These are phyloP conservation scores for Pyronema omphalodes DNA, from an alignment of 495 filamentous ascomycete genomes.

Conservation along the genomic window DNA sequence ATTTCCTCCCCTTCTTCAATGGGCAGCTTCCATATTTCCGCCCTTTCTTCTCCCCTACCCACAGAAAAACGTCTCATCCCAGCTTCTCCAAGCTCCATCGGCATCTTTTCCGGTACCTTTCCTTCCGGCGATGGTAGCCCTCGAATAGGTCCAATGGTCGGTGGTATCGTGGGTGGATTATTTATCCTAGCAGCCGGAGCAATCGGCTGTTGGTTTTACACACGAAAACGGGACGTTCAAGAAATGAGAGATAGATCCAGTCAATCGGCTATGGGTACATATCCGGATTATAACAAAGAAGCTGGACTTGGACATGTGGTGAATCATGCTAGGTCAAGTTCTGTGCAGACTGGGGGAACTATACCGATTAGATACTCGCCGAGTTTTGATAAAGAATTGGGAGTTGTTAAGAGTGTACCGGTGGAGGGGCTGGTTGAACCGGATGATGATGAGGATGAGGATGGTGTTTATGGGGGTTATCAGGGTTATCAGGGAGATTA, in stretches of 20 bases:
- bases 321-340: neutral
- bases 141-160: conserved; percentile 16
- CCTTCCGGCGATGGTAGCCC: neutral
- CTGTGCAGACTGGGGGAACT: conserved; percentile 9
- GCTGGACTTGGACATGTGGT: conserved; percentile 1
- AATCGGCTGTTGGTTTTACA: neutral
- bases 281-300: conserved; percentile 1
- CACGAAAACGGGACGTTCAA: neutral
- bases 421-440: neutral
- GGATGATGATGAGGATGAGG: neutral
- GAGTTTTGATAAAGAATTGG: neutral
- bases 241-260: neutral
- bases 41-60: conserved; percentile 11
- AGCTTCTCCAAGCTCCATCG: conserved; percentile 12
- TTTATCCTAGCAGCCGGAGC: neutral
- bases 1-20: conserved; percentile 18
- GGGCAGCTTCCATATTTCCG: conserved; percentile 16
- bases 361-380: conserved; percentile 2
- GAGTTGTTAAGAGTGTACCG: neutral
- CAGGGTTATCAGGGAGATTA: neutral
- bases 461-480: neutral
- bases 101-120: conserved; percentile 11
- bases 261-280: neutral
- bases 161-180: conserved; percentile 19
- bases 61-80: conserved; percentile 8